Evolutionary conservation across 345 rosid genomes (phyloP).

Genomic region (Gynandropsis gynandra): DNA sequence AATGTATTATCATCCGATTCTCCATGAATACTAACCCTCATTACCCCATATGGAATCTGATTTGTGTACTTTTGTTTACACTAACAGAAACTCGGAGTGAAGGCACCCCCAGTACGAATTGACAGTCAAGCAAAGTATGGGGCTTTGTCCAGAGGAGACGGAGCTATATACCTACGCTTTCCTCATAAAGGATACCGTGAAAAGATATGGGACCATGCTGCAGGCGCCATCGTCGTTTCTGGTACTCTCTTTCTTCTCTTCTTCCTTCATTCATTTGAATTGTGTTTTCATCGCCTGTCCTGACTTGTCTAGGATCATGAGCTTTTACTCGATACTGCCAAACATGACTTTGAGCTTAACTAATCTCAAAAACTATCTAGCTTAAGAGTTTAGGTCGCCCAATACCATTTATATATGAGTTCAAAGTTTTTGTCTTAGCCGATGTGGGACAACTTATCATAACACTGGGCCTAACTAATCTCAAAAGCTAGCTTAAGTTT

Average conservation of each 20-base stretch:
- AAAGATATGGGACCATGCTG: slow-evolving; percentile 99
- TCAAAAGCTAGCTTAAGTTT: no score
- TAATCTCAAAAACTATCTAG: no score
- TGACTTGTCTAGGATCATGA: background rate
- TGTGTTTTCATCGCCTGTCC: no score
- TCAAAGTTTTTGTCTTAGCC: no score
- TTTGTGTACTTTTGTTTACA: slow-evolving; percentile 9
- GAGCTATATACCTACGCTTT: slow-evolving; percentile 77
- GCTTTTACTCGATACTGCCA: no score
- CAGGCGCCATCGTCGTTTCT: slow-evolving; percentile 79
- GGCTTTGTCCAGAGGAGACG: slow-evolving; percentile 91
- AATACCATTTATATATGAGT: no score
- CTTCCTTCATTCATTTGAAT: background rate
- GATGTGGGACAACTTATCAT: no score
- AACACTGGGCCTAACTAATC: no score
- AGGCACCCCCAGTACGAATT: slow-evolving; percentile 83
- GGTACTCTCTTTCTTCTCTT: slow-evolving; percentile 36
- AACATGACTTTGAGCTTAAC: no score
- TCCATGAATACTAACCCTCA: no score
- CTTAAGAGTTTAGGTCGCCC: no score
- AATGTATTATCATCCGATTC: slow-evolving; percentile 27
- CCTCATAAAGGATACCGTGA: slow-evolving; percentile 86
- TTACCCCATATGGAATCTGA: no score
- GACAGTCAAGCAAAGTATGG: slow-evolving; percentile 98
- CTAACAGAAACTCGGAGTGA: slow-evolving; percentile 89